Evolutionary conservation across 2,329 filamentous ascomycete species (phyloP).

Genomic region (Fusarium scirpi): DNA sequence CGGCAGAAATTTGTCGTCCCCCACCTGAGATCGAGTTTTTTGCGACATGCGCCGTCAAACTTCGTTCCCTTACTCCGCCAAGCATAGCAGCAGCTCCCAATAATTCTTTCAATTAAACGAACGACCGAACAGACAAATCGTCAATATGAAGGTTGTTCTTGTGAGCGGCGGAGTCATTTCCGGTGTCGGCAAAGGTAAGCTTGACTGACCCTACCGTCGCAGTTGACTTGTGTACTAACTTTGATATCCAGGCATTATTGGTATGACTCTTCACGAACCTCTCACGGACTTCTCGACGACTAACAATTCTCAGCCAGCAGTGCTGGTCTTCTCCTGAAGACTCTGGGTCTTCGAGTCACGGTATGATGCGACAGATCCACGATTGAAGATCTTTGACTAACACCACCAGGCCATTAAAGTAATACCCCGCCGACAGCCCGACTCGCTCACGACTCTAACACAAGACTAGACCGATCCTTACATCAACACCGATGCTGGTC

Average conservation of each 20-base stretch:
- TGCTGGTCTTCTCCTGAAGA: constrained; percentile 81
- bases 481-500: constrained; percentile 55
- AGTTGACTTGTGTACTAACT: constrained; percentile 19
- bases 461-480: constrained; percentile 64
- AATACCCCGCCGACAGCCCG: constrained; percentile 2
- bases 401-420: constrained; percentile 40
- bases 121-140: neutral
- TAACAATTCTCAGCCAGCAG: constrained; percentile 38
- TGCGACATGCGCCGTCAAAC: constrained; percentile 24
- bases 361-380: constrained; percentile 12
- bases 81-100: constrained; percentile 14
- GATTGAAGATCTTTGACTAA: constrained; percentile 4
- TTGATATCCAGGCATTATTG: constrained; percentile 24
- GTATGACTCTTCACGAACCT: constrained; percentile 10
- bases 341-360: constrained; percentile 78
- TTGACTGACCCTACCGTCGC: neutral
- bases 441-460: constrained; percentile 5
- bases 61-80: constrained; percentile 4
- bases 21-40: constrained; percentile 31
- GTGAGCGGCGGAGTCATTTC: constrained; percentile 41
- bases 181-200: constrained; percentile 37
- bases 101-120: constrained; percentile 4
- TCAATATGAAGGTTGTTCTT: constrained; percentile 38
- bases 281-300: neutral
- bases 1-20: constrained; percentile 36